Conservation (phyloP, 768 basidiomycete genomes). For the Suillus discolor region DNA sequence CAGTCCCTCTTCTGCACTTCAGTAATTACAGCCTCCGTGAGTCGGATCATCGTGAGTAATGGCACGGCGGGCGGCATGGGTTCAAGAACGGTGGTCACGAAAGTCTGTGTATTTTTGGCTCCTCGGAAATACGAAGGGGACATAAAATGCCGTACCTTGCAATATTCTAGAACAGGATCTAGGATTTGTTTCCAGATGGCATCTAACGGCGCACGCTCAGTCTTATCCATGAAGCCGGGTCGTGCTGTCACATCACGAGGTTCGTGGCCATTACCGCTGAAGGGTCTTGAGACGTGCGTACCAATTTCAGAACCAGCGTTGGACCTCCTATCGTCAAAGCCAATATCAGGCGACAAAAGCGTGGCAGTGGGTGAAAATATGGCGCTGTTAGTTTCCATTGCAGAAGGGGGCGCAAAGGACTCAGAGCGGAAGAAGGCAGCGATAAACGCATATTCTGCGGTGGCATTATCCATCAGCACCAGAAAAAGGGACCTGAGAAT, state of each 20-base stretch:
- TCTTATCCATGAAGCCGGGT: conserved; percentile 48
- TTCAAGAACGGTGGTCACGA: conserved; percentile 68
- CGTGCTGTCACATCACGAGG: conserved; percentile 21
- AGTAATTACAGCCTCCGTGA: conserved; percentile 78
- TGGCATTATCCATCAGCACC: conserved; percentile 94
- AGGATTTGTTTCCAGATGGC: conserved; percentile 90
- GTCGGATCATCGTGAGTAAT: conserved; percentile 87
- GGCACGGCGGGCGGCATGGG: conserved; percentile 74
- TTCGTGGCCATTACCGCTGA: conserved; percentile 24
- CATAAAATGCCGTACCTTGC: conserved; percentile 52
- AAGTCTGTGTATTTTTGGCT: conserved; percentile 47
- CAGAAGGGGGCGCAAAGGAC: conserved; percentile 34
- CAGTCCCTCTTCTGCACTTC: conserved; percentile 80
- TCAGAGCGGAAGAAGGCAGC: conserved; percentile 73
- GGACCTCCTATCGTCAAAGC: conserved; percentile 44
- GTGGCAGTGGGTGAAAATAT: conserved; percentile 38
- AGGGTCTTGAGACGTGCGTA: conserved; percentile 29
- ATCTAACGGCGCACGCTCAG: conserved; percentile 61
- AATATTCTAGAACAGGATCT: conserved; percentile 89
- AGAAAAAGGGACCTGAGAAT: conserved; percentile 83
- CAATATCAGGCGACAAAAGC: conserved; percentile 45
- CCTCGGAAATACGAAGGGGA: neutral
- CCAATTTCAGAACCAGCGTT: conserved; percentile 55
- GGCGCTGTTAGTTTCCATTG: conserved; percentile 37
- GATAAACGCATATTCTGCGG: conserved; percentile 89